These are phyloP conservation scores for Verticillium alfalfae DNA, from an alignment of 2,329 filamentous ascomycete species.

Conservation along the genomic window DNA sequence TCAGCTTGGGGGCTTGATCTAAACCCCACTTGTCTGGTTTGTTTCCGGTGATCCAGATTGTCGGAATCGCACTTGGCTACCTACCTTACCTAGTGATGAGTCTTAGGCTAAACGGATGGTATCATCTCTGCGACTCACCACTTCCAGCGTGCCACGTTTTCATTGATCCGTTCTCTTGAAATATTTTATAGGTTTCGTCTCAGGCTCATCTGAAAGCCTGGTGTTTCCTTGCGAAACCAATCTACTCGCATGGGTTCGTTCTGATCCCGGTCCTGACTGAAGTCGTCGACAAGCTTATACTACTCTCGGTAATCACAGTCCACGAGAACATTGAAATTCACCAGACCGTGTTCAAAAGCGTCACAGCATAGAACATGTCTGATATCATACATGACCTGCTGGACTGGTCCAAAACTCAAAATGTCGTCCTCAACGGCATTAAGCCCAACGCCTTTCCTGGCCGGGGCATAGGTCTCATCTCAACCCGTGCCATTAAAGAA, in stretches of 20 bases:
- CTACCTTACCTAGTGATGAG: not conserved
- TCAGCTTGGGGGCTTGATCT: not conserved
- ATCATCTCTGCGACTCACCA: not conserved
- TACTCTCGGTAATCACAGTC: no score
- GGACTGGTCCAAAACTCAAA: conserved; percentile 60
- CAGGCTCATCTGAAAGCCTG: not conserved
- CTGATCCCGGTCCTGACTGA: no score
- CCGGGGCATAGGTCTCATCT: conserved; percentile 73
- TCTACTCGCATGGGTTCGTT: no score
- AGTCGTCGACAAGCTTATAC: no score
- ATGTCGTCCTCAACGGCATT: conserved; percentile 64
- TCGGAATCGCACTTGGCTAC: not conserved
- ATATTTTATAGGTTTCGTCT: not conserved
- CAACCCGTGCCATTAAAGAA: conserved; percentile 55
- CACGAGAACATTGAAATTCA: not conserved
- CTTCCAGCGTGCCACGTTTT: not conserved
- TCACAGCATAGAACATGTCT: not conserved
- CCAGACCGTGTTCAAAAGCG: not conserved
- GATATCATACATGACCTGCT: conserved; percentile 46
- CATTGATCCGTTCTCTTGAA: not conserved
- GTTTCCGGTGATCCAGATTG: not conserved
- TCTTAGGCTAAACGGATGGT: not conserved
- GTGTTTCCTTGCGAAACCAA: no score
- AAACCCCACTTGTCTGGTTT: not conserved
- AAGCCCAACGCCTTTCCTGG: conserved; percentile 62